phyloP scores from a whole-genome alignment of 495 filamentous ascomycete genomes.

The Talaromyces stipitatus region DNA sequence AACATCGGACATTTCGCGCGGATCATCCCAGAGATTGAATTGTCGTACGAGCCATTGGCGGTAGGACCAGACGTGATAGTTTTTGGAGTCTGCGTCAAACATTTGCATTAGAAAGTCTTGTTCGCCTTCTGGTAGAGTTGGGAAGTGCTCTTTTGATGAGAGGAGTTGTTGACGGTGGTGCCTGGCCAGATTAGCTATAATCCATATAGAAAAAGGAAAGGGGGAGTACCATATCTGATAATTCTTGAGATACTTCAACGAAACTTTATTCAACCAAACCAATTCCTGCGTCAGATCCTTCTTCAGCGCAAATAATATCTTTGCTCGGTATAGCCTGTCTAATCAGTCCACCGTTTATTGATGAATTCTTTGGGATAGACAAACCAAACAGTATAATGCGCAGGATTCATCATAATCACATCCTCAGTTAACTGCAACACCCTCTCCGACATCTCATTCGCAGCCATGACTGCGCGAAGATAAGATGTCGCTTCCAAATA shows the following conservation, averaged over 20 bases:
- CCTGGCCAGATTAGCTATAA: constrained; percentile 26
- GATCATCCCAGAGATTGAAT: constrained; percentile 61
- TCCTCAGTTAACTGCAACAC: constrained; percentile 77
- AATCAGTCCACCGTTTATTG: not conserved
- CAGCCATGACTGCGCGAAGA: constrained; percentile 86
- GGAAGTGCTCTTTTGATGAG: constrained; percentile 46
- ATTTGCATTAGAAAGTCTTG: constrained; percentile 68
- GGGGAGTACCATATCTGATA: constrained; percentile 82
- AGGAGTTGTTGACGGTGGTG: constrained; percentile 87
- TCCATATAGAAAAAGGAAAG: not conserved
- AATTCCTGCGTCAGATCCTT: constrained; percentile 66
- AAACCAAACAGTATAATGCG: constrained; percentile 95
- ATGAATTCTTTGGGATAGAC: too few species aligned
- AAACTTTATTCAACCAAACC: constrained; percentile 74
- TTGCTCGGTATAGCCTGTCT: constrained; percentile 73
- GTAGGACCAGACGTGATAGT: constrained; percentile 98
- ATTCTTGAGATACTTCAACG: constrained; percentile 83
- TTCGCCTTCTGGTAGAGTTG: constrained; percentile 53
- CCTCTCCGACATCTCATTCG: constrained; percentile 72
- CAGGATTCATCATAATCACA: constrained; percentile 86
- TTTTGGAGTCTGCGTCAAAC: constrained; percentile 83
- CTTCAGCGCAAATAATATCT: constrained; percentile 59
- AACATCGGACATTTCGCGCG: constrained; percentile 60
- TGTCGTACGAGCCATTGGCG: constrained; percentile 85
- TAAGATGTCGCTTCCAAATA: constrained; percentile 87